Conservation (phyloP, 192 early-diverging fungal species). For the Gamsiella multidivaricata region DNA sequence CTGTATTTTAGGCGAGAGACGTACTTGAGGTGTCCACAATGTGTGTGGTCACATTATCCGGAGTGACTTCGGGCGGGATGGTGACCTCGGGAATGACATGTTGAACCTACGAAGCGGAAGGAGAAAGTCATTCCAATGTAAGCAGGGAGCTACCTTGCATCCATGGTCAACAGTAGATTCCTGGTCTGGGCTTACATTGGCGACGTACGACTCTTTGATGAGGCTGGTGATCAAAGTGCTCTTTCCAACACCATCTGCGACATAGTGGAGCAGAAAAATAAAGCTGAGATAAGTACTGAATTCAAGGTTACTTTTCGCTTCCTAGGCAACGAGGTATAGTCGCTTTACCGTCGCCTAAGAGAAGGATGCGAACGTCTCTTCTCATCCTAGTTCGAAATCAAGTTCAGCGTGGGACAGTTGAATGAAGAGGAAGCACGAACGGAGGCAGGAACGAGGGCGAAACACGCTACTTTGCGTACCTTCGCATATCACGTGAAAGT, state of each 20-base stretch:
- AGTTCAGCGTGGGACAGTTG: background rate
- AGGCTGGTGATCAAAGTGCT: slow-evolving; percentile 96
- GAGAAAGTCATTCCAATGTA: background rate
- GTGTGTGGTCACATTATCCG: slow-evolving; percentile 96
- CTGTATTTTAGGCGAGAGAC: too few species aligned
- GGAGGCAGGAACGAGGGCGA: too few species aligned
- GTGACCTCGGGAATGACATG: slow-evolving; percentile 99
- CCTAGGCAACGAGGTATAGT: too few species aligned
- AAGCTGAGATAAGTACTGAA: too few species aligned
- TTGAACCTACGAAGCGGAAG: slow-evolving; percentile 78
- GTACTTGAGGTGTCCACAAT: slow-evolving; percentile 97
- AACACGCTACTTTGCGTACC: too few species aligned
- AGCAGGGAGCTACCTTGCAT: too few species aligned
- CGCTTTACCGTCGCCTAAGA: slow-evolving; percentile 89
- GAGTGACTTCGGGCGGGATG: slow-evolving; percentile 97
- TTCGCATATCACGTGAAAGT: too few species aligned
- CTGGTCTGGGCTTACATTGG: slow-evolving; percentile 72
- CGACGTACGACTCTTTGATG: slow-evolving; percentile 96
- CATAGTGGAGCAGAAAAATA: background rate
- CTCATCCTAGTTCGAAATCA: slow-evolving; percentile 62
- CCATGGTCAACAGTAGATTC: background rate
- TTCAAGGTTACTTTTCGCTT: too few species aligned
- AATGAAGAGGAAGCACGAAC: too few species aligned
- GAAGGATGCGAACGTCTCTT: slow-evolving; percentile 91
- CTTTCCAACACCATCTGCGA: slow-evolving; percentile 93